phyloP scores from a whole-genome alignment of 1,284 basidiomycete genomes.

The Acaromyces ingoldii region DNA sequence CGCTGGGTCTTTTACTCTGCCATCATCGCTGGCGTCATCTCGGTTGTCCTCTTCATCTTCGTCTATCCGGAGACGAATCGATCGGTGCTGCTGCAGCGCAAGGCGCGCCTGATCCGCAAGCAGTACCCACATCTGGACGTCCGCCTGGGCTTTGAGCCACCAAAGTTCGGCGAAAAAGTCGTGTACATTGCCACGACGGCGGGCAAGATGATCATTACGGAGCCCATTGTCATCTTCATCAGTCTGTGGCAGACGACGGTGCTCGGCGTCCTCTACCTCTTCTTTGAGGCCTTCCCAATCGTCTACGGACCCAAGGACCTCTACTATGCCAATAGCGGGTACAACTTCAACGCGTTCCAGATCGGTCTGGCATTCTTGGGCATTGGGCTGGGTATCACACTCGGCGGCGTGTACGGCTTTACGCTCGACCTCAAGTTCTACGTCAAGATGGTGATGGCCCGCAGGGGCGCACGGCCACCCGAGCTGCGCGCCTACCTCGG shows the following conservation, averaged over 20 bases:
- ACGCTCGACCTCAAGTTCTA: background rate
- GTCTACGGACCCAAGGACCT: too few relatives aligned
- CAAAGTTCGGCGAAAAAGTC: too few relatives aligned
- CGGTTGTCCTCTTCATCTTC: background rate
- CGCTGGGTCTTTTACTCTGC: constrained; percentile 9
- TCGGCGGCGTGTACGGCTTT: background rate
- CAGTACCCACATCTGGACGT: too few relatives aligned
- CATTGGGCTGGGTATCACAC: constrained; percentile 63
- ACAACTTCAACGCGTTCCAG: constrained; percentile 60
- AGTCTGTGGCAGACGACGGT: constrained; percentile 13
- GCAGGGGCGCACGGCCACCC: background rate
- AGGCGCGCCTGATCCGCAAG: too few relatives aligned
- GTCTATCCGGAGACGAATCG: background rate
- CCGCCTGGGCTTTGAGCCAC: too few relatives aligned
- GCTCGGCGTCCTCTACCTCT: constrained; percentile 6
- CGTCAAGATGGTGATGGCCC: background rate
- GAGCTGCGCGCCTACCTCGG: background rate
- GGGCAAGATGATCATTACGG: too few relatives aligned
- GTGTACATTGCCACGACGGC: too few relatives aligned
- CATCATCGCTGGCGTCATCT: constrained; percentile 1
- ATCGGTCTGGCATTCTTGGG: constrained; percentile 67
- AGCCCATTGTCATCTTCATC: constrained; percentile 29
- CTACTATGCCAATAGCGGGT: too few relatives aligned
- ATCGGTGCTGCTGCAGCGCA: too few relatives aligned
- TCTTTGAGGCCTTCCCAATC: constrained; percentile 7